Evolutionary conservation across 2,329 filamentous ascomycete genomes (phyloP).

Genomic region (Trichoderma guizhouense): DNA sequence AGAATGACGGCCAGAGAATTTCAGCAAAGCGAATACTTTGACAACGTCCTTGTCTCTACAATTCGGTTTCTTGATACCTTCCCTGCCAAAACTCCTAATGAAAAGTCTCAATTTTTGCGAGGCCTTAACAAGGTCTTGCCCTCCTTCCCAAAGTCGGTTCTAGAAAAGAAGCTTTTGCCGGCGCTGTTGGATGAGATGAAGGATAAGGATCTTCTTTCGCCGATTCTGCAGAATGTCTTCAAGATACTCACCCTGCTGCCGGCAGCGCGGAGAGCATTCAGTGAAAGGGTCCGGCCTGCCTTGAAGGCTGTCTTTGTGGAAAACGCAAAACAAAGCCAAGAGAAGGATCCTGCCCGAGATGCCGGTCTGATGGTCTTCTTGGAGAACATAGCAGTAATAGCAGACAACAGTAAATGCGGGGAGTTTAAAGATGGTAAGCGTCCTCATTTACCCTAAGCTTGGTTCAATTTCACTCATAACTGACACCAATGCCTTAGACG

Average conservation of each 20-base stretch:
- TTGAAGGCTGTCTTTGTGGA: slow-evolving; percentile 79
- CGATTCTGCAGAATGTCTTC: slow-evolving; percentile 89
- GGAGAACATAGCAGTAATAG: slow-evolving; percentile 73
- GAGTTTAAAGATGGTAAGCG: slow-evolving; percentile 86
- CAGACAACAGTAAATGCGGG: slow-evolving; percentile 79
- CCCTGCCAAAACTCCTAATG: slow-evolving; percentile 84
- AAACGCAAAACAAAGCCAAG: slow-evolving; percentile 55
- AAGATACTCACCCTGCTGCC: slow-evolving; percentile 80
- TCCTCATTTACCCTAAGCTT: background rate
- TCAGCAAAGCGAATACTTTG: slow-evolving; percentile 92
- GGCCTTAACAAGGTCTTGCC: slow-evolving; percentile 82
- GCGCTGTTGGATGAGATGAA: slow-evolving; percentile 91
- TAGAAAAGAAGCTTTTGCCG: slow-evolving; percentile 91
- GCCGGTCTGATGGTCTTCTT: slow-evolving; percentile 88
- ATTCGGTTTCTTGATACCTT: slow-evolving; percentile 92
- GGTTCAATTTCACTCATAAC: background rate
- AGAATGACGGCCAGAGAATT: slow-evolving; percentile 86
- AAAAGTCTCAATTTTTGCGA: slow-evolving; percentile 89
- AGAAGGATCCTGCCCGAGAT: slow-evolving; percentile 80
- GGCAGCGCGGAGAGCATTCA: slow-evolving; percentile 72
- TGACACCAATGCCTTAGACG: slow-evolving; percentile 52
- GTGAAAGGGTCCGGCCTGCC: slow-evolving; percentile 79
- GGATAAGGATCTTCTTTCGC: slow-evolving; percentile 78
- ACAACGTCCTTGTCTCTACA: slow-evolving; percentile 93
- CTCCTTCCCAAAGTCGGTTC: slow-evolving; percentile 87